Base-by-base conservation (phyloP, 441 rosid species). In the Populus hybrid region DNA sequence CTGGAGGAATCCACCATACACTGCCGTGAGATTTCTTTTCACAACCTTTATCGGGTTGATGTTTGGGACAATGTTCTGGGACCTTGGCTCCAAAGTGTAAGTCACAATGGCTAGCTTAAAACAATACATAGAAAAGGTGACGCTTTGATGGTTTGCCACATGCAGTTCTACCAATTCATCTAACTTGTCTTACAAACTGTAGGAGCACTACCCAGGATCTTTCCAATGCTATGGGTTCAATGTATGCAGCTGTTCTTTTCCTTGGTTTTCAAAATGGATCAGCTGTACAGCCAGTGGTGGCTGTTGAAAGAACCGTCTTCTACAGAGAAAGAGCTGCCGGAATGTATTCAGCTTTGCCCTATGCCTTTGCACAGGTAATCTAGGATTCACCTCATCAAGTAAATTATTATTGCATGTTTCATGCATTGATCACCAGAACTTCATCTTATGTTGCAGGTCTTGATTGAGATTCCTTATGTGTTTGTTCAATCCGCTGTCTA, bases 31-130 rank as follows among this genome's bases (percentile, higher is more conserved):
- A 67, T 82, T 94, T 64, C 77, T 89, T 70, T 91, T 93, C 82
- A 93, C 97, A 16, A 80, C 85, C 9, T 73, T 86, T 76, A 89
- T 90, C 7, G 94, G 90, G 21, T 82, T 92, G 79, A 78, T 91
- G 85, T 91, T 94, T 23, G 97, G 97, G 74, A 81, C 98, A 30
- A 82, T 94, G 82, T 94, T 89, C 84, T 93, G 97, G 98, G 89
- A 89, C 80, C 88, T 94, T 35, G 97, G 95, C 75, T 75, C 88
- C 75, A 87, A 82, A 84, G 83, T 53, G 97, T 91, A 89, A 82
- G 83, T 59, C 7, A 10, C 42, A 21, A 40, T n/a, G 38, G 21
- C 21, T 40, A 36, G 7, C 35, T 28, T 18, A 32, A 8, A 74
- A 50, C 16, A 30, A 28, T 42, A 30, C 18, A 38, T 42, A 30